phyloP scores from a whole-genome alignment of 2,329 filamentous ascomycete genomes.

The Fusarium solani-melongenae region DNA sequence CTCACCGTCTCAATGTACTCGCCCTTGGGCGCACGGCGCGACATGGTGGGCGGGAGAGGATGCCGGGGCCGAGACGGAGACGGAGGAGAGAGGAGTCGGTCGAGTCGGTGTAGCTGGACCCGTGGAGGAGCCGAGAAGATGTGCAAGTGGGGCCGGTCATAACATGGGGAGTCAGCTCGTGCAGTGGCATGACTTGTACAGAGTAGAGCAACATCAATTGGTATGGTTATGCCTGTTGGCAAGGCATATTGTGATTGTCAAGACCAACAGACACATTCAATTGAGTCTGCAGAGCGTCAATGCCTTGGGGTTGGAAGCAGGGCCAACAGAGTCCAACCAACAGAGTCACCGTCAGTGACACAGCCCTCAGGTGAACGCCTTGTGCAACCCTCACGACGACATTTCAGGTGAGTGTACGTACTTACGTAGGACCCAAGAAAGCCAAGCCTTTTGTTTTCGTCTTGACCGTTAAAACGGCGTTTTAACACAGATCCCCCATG shows the following conservation, averaged over 20 bases:
- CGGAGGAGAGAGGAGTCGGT: slow-evolving; percentile 16
- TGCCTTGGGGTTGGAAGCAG: neutral
- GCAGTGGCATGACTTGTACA: too few species aligned
- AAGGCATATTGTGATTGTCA: neutral
- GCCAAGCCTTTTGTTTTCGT: neutral
- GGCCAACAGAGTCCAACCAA: neutral
- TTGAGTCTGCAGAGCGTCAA: neutral
- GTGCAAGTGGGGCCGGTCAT: slow-evolving; percentile 31
- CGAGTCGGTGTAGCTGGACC: slow-evolving; percentile 27
- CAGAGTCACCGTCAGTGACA: neutral
- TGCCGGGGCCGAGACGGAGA: slow-evolving; percentile 21
- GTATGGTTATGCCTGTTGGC: neutral
- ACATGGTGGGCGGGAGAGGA: slow-evolving; percentile 64
- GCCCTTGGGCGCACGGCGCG: slow-evolving; percentile 81
- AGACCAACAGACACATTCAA: neutral
- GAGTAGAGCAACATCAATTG: neutral
- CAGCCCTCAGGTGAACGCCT: neutral
- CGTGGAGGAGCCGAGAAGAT: slow-evolving; percentile 25
- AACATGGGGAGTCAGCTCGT: too few species aligned
- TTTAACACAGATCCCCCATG: neutral
- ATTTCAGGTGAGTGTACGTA: neutral
- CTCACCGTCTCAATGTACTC: slow-evolving; percentile 96
- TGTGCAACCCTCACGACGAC: neutral
- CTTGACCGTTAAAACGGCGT: neutral
- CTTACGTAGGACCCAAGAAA: neutral